These are phyloP conservation scores for Graphilbum ipis-grandicollis DNA, from an alignment of 2,329 filamentous ascomycete species.

Conservation along the genomic window DNA sequence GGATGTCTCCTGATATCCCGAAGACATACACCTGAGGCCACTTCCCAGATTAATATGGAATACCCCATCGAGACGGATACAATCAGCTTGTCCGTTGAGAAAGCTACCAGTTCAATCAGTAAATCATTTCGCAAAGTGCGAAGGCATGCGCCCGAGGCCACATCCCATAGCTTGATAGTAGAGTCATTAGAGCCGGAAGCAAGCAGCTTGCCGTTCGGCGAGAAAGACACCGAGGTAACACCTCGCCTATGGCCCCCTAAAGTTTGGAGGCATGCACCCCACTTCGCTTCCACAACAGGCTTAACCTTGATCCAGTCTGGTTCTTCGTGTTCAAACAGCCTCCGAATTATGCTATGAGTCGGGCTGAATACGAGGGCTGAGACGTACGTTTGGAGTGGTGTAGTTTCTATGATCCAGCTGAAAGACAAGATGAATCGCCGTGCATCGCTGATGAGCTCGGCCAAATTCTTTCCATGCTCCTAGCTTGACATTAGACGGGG, in stretches of 20 bases:
- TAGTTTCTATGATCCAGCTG: conserved; percentile 12
- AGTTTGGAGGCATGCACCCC: conserved; percentile 3
- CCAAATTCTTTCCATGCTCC: not conserved
- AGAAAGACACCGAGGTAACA: not conserved
- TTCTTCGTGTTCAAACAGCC: conserved; percentile 7
- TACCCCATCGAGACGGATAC: too few relatives aligned
- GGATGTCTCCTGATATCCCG: too few relatives aligned
- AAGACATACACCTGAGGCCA: too few relatives aligned
- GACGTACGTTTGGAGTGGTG: conserved; percentile 17
- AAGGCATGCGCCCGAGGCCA: not conserved
- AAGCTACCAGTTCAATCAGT: too few relatives aligned
- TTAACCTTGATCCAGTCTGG: conserved; percentile 7
- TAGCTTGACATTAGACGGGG: not conserved
- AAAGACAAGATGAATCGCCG: conserved; percentile 14
- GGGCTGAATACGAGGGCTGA: conserved; percentile 17
- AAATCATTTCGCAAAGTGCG: not conserved
- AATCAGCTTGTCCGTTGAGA: too few relatives aligned
- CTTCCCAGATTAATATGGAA: too few relatives aligned
- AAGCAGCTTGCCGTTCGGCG: not conserved
- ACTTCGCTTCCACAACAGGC: conserved; percentile 1
- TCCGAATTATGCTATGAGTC: conserved; percentile 8
- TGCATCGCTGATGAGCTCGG: conserved; percentile 13
- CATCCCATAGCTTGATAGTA: conserved; percentile 2
- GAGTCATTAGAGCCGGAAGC: not conserved
- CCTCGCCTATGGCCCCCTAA: not conserved